Conservation (phyloP, 2,329 filamentous ascomycete species). For the Mariannaea elegans region DNA sequence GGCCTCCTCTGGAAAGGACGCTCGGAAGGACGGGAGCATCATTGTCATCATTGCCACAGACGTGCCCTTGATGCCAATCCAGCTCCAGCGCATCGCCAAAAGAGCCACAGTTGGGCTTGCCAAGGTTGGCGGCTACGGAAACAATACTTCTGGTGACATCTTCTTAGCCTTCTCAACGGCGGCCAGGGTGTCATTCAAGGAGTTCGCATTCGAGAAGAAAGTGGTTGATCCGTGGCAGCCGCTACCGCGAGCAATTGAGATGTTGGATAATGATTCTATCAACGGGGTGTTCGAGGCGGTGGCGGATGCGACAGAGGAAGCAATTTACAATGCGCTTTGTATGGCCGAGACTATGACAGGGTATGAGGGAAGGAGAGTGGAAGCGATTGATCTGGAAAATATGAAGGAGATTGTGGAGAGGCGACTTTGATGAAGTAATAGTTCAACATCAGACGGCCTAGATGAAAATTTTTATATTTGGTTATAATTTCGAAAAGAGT, state of each 20-base stretch:
- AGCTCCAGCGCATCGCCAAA: slow-evolving; percentile 60
- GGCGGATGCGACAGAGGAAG: slow-evolving; percentile 71
- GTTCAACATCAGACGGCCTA: not conserved
- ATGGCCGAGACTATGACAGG: slow-evolving; percentile 68
- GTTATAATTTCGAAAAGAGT: too few species aligned
- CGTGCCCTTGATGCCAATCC: slow-evolving; percentile 43
- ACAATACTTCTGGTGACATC: slow-evolving; percentile 71
- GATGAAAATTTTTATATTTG: not conserved
- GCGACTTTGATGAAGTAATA: slow-evolving; percentile 3
- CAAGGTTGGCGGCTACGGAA: slow-evolving; percentile 68
- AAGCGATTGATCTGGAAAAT: slow-evolving; percentile 58
- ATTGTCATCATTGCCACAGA: slow-evolving; percentile 47
- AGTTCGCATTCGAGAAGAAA: slow-evolving; percentile 39
- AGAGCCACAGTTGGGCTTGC: slow-evolving; percentile 69
- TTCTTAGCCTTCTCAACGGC: slow-evolving; percentile 74
- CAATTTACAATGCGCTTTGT: slow-evolving; percentile 71
- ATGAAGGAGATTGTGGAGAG: slow-evolving; percentile 57
- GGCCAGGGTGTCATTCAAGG: slow-evolving; percentile 55
- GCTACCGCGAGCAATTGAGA: slow-evolving; percentile 15
- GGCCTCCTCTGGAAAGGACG: slow-evolving; percentile 32
- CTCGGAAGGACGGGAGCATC: slow-evolving; percentile 48
- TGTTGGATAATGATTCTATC: slow-evolving; percentile 65
- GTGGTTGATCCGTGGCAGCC: slow-evolving; percentile 53
- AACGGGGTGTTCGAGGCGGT: slow-evolving; percentile 69
- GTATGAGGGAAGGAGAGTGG: slow-evolving; percentile 57